phyloP scores from a whole-genome alignment of 345 rosid genomes.

The Mercurialis annua region DNA sequence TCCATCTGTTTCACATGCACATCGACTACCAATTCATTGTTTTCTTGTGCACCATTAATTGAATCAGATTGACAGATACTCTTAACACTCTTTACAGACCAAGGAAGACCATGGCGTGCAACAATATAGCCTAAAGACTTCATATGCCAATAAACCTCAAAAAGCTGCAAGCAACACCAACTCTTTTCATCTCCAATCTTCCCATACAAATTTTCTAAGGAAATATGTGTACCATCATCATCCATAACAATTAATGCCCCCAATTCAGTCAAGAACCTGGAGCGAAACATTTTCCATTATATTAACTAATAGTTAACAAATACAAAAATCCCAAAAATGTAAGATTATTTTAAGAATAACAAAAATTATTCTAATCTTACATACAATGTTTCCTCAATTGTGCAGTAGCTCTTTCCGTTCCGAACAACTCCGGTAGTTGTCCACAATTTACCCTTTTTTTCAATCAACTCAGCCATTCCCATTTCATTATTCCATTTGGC shows the following conservation, averaged over 20 bases:
- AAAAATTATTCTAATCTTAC: conserved; percentile 10
- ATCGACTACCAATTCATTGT: background rate
- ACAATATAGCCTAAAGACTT: conserved; percentile 75
- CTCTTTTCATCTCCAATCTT: conserved; percentile 43
- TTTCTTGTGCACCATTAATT: conserved; percentile 21
- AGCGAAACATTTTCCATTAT: background rate
- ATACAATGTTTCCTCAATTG: conserved; percentile 76
- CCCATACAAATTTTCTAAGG: conserved; percentile 50
- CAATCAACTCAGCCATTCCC: conserved; percentile 65
- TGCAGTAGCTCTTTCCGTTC: conserved; percentile 51
- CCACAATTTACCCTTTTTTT: conserved; percentile 82
- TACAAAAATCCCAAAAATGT: background rate
- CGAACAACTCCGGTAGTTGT: conserved; percentile 65
- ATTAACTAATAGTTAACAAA: conserved; percentile 2
- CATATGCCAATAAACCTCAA: conserved; percentile 63
- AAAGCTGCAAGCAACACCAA: conserved; percentile 63
- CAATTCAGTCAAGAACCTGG: conserved; percentile 70
- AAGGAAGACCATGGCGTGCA: conserved; percentile 62
- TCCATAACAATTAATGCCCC: conserved; percentile 64
- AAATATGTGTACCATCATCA: conserved; percentile 34
- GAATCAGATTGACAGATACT: conserved; percentile 7
- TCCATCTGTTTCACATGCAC: conserved; percentile 11
- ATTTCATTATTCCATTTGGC: conserved; percentile 55
- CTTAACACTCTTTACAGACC: conserved; percentile 49
- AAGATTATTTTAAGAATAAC: no score